Percentiles rank a stretch among this genome's conserved stretches.
Evolutionary conservation across 768 basidiomycete species (phyloP).

Genomic region (Galerina sulciceps): DNA sequence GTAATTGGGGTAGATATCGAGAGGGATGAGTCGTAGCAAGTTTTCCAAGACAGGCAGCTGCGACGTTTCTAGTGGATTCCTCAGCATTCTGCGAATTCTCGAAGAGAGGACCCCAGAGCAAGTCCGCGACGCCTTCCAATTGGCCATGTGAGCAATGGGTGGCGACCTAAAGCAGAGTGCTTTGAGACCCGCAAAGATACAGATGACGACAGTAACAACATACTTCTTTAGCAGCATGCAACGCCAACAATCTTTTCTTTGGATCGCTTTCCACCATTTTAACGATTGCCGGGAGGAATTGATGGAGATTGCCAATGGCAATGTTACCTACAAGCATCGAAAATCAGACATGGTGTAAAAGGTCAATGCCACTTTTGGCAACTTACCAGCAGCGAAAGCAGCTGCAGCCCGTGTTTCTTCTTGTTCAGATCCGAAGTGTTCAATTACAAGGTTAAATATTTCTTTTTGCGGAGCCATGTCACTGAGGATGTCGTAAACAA

Average conservation of each 20-base stretch:
- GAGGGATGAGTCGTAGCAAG: conserved; percentile 90
- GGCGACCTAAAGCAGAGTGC: conserved; percentile 65
- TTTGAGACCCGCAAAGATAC: not conserved
- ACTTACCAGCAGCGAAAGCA: conserved; percentile 88
- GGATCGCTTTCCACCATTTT: conserved; percentile 75
- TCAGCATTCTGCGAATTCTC: conserved; percentile 89
- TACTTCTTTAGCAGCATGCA: conserved; percentile 94
- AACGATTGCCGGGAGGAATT: conserved; percentile 86
- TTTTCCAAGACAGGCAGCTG: conserved; percentile 96
- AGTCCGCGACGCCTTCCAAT: conserved; percentile 84
- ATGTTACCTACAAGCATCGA: conserved; percentile 71
- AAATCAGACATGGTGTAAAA: not conserved
- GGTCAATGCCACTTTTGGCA: not conserved
- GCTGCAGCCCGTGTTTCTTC: conserved; percentile 91
- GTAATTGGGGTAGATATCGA: conserved; percentile 90
- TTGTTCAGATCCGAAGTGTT: conserved; percentile 74
- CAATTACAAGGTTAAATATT: conserved; percentile 76
- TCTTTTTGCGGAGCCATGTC: conserved; percentile 85
- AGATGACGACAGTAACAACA: conserved; percentile 10
- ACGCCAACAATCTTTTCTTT: conserved; percentile 80
- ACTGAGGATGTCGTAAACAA: conserved; percentile 43
- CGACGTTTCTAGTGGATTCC: conserved; percentile 91
- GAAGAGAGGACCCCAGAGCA: conserved; percentile 92
- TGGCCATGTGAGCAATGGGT: conserved; percentile 87
- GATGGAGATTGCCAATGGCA: conserved; percentile 88